These are phyloP conservation scores for Aureobasidium sp. DNA, from an alignment of 2,329 filamentous ascomycete genomes.

Conservation along the genomic window DNA sequence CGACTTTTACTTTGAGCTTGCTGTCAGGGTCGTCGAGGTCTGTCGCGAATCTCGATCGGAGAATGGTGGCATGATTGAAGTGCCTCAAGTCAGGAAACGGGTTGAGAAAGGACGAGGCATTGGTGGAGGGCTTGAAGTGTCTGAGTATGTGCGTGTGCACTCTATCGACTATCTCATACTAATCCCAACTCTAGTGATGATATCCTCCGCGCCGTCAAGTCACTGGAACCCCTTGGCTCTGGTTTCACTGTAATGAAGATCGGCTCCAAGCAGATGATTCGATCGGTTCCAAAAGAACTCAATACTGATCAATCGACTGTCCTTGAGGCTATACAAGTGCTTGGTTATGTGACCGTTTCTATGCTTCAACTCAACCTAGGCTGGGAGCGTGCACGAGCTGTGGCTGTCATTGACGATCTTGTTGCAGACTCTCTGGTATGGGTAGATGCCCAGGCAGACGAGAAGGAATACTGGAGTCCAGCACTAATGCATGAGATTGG, in stretches of 20 bases:
- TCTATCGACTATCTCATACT: background rate
- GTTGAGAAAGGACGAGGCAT: conserved; percentile 66
- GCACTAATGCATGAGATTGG: conserved; percentile 51
- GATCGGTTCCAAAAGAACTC: conserved; percentile 88
- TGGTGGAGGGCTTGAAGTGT: conserved; percentile 70
- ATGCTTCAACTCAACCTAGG: conserved; percentile 81
- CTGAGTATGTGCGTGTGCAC: conserved; percentile 51
- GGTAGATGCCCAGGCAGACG: conserved; percentile 77
- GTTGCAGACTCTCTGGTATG: conserved; percentile 84
- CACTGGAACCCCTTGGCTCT: conserved; percentile 76
- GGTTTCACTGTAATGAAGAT: conserved; percentile 80
- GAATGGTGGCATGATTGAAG: conserved; percentile 84
- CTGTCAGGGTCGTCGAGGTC: conserved; percentile 89
- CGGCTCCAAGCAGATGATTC: conserved; percentile 77
- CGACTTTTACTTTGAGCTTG: conserved; percentile 97
- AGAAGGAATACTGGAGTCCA: conserved; percentile 92
- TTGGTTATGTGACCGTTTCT: conserved; percentile 82
- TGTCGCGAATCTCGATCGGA: conserved; percentile 78
- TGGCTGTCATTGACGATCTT: conserved; percentile 84
- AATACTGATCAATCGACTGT: conserved; percentile 91
- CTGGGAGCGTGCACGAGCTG: conserved; percentile 78
- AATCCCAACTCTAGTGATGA: conserved; percentile 55
- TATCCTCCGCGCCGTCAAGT: conserved; percentile 78
- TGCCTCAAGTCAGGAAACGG: conserved; percentile 69
- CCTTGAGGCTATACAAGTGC: conserved; percentile 79